Base-by-base conservation (phyloP, 2,329 filamentous ascomycete genomes). In the Blastomyces parvus region DNA sequence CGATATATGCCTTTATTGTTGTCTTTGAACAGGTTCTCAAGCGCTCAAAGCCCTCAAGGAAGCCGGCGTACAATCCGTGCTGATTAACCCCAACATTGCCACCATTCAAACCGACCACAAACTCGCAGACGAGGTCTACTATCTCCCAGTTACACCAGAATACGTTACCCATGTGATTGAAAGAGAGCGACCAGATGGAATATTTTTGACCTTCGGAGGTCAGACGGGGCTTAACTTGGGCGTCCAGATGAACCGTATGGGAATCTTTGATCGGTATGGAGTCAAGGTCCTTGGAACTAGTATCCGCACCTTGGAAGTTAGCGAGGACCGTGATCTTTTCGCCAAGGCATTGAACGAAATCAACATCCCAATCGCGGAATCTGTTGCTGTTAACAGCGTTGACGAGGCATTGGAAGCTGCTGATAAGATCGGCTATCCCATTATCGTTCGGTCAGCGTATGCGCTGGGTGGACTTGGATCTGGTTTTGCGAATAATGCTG, bases 101-200 rank as follows among this genome's bases (percentile, higher is more conserved):
- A 97, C 94, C 64, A 97, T 97, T 73, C 93, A 97, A 80, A 97
- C 93, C 70, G 91, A 95, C 77, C 93, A 97, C 83, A 88, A 88
- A 72, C 88, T 97, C 74, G 91, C 91, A 73, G 93, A 97, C 74
- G 92, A 97, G 80, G 89, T 97, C 73, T 97, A 97, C 83, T 97
- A 97, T 79, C 88, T 97, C 46, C 94, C 94, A 63, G 92, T 99
- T 71, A 99, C 94, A 22, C 89, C 93, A 67, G 93, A 97, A 83
- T 99, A 97, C 79, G 92, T 97, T 74, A 89, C 89, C 72, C 93
- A 97, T 78, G 93, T 99, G 66, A 97, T 99, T 75, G 91, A 97
- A 82, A 88, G 89, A 73, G 94, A 97, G 80, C 86, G 87, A 75
- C 94, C 94, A 52, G 94, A 99, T 81, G 94, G 93, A 72, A 96